phyloP scores from a whole-genome alignment of 2,329 filamentous ascomycete species.

The Raffaelea arxii region DNA sequence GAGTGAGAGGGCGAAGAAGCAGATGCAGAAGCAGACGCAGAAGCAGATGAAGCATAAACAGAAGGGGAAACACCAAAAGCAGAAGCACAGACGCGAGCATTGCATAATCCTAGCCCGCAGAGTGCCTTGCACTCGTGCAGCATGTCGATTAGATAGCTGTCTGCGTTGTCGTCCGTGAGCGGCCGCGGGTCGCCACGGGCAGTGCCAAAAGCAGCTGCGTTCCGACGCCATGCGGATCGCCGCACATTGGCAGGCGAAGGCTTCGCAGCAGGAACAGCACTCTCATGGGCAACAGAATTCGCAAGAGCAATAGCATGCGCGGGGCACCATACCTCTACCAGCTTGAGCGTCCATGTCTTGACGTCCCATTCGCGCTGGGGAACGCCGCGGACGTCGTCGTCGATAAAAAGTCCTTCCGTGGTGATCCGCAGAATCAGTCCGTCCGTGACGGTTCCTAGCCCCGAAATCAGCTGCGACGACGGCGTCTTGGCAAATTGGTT shows the following conservation, averaged over 20 bases:
- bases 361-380: conserved; percentile 98
- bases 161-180: conserved; percentile 55
- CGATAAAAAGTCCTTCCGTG: conserved; percentile 91
- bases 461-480: conserved; percentile 78
- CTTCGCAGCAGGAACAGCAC: conserved; percentile 21
- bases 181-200: conserved; percentile 36
- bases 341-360: conserved; percentile 94
- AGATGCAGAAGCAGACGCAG: conserved; percentile 11
- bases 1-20: conserved; percentile 13
- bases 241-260: conserved; percentile 28
- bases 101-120: conserved; percentile 45
- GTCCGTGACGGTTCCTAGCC: conserved; percentile 78
- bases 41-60: conserved; percentile 7
- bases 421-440: conserved; percentile 86
- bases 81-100: conserved; percentile 24
- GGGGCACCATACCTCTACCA: conserved; percentile 79
- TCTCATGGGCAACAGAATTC: conserved; percentile 27
- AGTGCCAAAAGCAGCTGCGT: conserved; percentile 30
- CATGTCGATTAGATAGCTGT: conserved; percentile 53
- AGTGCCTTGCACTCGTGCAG: conserved; percentile 54
- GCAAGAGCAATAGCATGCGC: conserved; percentile 46
- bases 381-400: conserved; percentile 84
- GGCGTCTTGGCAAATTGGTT: conserved; percentile 84
- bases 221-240: conserved; percentile 36
- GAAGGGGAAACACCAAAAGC: conserved; percentile 16